Percentiles rank a stretch among this genome's conserved stretches.
phyloP scores from a whole-genome alignment of 2,329 filamentous ascomycete species.

The Dichotomopilus funicola region DNA sequence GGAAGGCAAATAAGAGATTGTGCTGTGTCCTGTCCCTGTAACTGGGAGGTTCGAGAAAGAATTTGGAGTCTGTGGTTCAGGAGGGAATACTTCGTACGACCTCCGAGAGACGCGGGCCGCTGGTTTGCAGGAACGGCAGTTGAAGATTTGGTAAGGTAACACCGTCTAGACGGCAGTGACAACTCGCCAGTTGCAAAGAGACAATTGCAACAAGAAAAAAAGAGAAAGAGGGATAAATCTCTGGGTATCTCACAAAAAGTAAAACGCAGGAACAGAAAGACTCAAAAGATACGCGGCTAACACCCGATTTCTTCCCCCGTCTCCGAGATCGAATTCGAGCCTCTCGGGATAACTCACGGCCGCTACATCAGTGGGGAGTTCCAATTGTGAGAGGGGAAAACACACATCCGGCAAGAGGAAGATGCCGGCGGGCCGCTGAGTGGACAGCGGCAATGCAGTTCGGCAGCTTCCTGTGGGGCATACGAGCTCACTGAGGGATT shows the following conservation, averaged over 20 bases:
- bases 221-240: neutral
- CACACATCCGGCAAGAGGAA: slow-evolving; percentile 16
- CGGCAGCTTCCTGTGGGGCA: slow-evolving; percentile 9
- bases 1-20: neutral
- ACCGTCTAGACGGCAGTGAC: too few species aligned
- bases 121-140: too few species aligned
- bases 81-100: neutral
- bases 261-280: neutral
- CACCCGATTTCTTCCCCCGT: neutral
- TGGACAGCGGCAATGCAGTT: slow-evolving; percentile 11
- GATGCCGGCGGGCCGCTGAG: neutral
- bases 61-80: slow-evolving; percentile 8
- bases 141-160: too few species aligned
- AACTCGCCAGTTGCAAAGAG: too few species aligned
- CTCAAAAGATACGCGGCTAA: neutral
- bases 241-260: slow-evolving; percentile 11
- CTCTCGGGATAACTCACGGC: slow-evolving; percentile 15
- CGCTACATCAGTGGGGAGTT: slow-evolving; percentile 13
- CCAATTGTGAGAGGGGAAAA: slow-evolving; percentile 15
- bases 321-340: neutral
- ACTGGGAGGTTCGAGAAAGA: neutral
- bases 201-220: neutral
- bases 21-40: neutral
- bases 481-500: too few species aligned
- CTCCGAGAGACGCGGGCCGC: too few species aligned